Conservation (phyloP, 345 rosid genomes). For the Orychophragmus violaceus region DNA sequence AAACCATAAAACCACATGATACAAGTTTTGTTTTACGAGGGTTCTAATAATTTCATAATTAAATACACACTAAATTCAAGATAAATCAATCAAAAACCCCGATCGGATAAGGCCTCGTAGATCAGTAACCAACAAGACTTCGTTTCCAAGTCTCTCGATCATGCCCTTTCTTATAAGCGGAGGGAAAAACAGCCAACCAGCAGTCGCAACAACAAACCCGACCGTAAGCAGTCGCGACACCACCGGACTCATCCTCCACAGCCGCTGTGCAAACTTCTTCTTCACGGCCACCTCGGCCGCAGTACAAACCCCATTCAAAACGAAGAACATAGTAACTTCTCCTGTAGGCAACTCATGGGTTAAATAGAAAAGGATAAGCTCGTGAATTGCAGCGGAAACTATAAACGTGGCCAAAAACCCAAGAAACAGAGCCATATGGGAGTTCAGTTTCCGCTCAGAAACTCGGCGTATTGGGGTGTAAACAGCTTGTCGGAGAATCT, state of each 20-base stretch:
- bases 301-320: constrained; percentile 27
- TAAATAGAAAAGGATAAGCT: constrained; percentile 19
- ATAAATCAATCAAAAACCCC: not conserved
- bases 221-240: constrained; percentile 27
- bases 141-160: not conserved
- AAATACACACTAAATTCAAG: no score
- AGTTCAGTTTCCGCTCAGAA: not conserved
- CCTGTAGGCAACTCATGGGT: constrained; percentile 29
- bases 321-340: constrained; percentile 34
- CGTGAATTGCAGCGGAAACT: constrained; percentile 32
- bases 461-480: constrained; percentile 26
- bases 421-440: not conserved
- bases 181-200: constrained; percentile 40
- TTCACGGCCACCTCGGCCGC: constrained; percentile 22
- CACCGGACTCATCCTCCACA: constrained; percentile 9
- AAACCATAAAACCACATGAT: not conserved
- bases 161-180: constrained; percentile 21
- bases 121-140: not conserved
- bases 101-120: not conserved
- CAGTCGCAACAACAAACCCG: constrained; percentile 29
- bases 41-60: no score
- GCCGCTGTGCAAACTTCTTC: not conserved
- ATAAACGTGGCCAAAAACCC: not conserved
- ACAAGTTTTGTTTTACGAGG: not conserved
- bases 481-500: constrained; percentile 33